These are phyloP conservation scores for Zostera marina DNA, from an alignment of 116 monocot genomes.

Conservation along the genomic window DNA sequence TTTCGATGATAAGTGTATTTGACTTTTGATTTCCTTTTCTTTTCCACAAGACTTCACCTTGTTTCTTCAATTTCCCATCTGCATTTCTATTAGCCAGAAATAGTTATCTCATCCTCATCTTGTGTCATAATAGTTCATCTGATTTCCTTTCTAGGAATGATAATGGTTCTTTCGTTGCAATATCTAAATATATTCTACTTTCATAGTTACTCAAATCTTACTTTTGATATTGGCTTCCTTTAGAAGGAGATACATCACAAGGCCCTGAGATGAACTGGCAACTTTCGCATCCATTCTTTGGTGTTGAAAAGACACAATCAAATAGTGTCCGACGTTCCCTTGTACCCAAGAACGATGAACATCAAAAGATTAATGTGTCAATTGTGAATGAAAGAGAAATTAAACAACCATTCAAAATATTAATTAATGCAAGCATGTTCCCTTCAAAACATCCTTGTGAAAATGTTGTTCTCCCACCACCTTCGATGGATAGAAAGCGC, in stretches of 20 bases:
- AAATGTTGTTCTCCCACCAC: constrained; percentile 35
- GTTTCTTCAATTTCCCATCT: too few species aligned
- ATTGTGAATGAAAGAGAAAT: neutral
- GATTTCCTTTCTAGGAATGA: too few species aligned
- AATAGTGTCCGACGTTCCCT: neutral
- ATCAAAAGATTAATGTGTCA: neutral
- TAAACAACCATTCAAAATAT: neutral
- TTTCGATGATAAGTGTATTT: too few species aligned
- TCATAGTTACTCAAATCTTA: neutral
- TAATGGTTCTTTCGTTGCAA: neutral
- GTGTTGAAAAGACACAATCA: neutral
- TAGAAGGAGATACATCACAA: constrained; percentile 8
- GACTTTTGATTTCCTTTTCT: too few species aligned
- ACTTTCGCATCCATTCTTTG: constrained; percentile 3
- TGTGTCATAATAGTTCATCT: too few species aligned
- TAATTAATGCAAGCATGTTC: constrained; percentile 4
- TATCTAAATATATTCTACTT: neutral
- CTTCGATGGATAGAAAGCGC: constrained; percentile 34
- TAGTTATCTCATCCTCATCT: too few species aligned
- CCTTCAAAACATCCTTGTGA: constrained; percentile 56
- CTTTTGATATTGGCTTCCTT: neutral
- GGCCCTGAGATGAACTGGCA: constrained; percentile 3
- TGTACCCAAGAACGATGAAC: neutral
- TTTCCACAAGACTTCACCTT: too few species aligned
- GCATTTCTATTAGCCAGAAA: too few species aligned